A percentile compares a stretch with the other conserved stretches of the same genome.
Conservation (phyloP, 2,329 filamentous ascomycete genomes). For the Alternaria panax region DNA sequence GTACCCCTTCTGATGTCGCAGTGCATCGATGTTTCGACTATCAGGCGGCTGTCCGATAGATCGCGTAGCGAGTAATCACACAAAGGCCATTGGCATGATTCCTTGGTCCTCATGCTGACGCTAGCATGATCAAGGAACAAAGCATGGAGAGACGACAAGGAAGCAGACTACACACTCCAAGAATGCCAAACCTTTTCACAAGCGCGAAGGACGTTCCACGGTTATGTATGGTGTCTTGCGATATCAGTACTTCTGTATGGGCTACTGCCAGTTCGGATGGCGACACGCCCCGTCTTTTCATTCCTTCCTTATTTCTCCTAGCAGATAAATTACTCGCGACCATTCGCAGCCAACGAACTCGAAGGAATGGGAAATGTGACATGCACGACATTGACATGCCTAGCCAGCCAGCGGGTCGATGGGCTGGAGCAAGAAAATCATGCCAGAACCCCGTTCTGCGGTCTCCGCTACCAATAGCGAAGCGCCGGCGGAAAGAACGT, state of each 20-base stretch:
- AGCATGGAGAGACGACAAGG: neutral
- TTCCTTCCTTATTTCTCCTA: neutral
- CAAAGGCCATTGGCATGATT: neutral
- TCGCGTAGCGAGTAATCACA: neutral
- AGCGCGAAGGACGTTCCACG: neutral
- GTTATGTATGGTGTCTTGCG: neutral
- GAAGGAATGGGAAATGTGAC: neutral
- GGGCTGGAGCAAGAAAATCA: neutral
- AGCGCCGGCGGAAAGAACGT: neutral
- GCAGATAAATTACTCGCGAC: neutral
- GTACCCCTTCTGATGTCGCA: neutral
- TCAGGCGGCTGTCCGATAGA: neutral
- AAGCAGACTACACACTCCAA: neutral
- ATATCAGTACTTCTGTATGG: neutral
- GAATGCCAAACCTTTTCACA: neutral
- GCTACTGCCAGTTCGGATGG: neutral
- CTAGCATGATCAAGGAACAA: neutral
- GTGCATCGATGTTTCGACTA: neutral
- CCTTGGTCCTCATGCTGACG: neutral
- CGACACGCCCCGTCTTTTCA: neutral
- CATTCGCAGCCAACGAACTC: neutral
- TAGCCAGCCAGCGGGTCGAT: neutral
- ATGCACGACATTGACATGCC: neutral
- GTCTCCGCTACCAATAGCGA: slow-evolving; percentile 2
- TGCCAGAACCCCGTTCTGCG: neutral